Evolutionary conservation across 2,329 filamentous ascomycete species (phyloP).

Genomic region (Trichoderma arundinaceum): DNA sequence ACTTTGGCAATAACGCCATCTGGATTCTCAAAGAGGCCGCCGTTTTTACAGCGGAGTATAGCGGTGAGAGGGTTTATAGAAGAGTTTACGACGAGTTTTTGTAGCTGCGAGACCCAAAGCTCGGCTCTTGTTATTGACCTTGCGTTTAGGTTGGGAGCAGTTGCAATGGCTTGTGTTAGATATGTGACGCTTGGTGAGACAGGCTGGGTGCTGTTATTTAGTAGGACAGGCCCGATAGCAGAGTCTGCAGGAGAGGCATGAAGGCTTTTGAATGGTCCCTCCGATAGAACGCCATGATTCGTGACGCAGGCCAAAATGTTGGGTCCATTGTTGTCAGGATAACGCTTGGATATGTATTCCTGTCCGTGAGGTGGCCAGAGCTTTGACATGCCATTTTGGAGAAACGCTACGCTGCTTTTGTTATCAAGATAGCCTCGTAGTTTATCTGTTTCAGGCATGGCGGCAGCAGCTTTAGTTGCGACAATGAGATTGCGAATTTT

Average conservation of each 20-base stretch:
- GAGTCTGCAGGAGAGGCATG: conserved; percentile 59
- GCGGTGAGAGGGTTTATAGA: conserved; percentile 87
- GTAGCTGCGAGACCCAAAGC: conserved; percentile 71
- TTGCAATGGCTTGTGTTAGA: conserved; percentile 50
- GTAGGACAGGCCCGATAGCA: conserved; percentile 54
- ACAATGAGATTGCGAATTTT: conserved; percentile 76
- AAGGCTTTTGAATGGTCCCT: conserved; percentile 56
- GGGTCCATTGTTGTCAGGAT: conserved; percentile 53
- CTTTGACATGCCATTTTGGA: conserved; percentile 86
- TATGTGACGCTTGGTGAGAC: conserved; percentile 40
- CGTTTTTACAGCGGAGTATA: conserved; percentile 77
- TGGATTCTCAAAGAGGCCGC: conserved; percentile 70
- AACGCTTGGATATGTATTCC: conserved; percentile 51
- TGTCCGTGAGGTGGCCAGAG: conserved; percentile 60
- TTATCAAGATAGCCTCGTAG: conserved; percentile 67
- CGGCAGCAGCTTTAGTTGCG: conserved; percentile 74
- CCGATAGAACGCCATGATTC: conserved; percentile 61
- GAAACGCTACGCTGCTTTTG: conserved; percentile 76
- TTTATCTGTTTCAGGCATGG: conserved; percentile 63
- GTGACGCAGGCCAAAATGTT: conserved; percentile 73
- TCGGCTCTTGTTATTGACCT: conserved; percentile 49
- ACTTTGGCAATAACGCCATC: conserved; percentile 57
- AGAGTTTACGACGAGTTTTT: conserved; percentile 82
- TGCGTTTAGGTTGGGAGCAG: conserved; percentile 52
- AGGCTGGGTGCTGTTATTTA: conserved; percentile 33